Evolutionary conservation across 2,329 filamentous ascomycete species (phyloP).

Genomic region (Cordyceps fumosorosea): DNA sequence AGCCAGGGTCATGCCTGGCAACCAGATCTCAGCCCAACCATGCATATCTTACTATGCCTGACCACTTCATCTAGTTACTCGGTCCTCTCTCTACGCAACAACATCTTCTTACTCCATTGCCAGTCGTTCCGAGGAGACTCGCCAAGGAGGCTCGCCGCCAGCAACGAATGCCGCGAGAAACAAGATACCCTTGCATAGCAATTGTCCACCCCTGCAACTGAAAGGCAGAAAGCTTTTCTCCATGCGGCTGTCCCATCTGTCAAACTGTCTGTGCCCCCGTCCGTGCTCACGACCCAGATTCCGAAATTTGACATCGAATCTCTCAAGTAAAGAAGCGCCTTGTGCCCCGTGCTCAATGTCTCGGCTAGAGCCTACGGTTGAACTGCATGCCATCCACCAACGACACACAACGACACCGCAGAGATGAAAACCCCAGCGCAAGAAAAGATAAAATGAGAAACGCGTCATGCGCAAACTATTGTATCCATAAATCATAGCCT

Average conservation of each 20-base stretch:
- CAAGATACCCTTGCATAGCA: neutral
- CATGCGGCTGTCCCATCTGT: conserved; percentile 3
- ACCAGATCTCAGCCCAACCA: neutral
- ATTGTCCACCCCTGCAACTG: neutral
- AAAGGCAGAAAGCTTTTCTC: neutral
- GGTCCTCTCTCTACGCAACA: too few relatives aligned
- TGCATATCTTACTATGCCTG: neutral
- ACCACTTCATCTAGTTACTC: too few relatives aligned
- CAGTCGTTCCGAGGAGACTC: too few relatives aligned
- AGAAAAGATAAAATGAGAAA: neutral
- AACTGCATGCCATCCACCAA: conserved; percentile 2
- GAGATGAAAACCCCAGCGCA: neutral
- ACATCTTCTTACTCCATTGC: too few relatives aligned
- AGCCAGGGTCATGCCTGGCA: neutral
- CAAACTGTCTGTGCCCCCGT: conserved; percentile 10
- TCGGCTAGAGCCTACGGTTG: conserved; percentile 5
- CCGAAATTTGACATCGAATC: conserved; percentile 10
- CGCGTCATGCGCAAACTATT: neutral
- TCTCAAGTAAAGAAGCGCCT: neutral
- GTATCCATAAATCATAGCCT: neutral
- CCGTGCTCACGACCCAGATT: conserved; percentile 7
- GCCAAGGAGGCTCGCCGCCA: too few relatives aligned
- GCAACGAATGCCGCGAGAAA: too few relatives aligned
- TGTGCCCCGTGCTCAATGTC: conserved; percentile 4
- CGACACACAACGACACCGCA: too few relatives aligned